Conservation (phyloP, 176 grass and related monocot species). For the Poa pratensis region DNA sequence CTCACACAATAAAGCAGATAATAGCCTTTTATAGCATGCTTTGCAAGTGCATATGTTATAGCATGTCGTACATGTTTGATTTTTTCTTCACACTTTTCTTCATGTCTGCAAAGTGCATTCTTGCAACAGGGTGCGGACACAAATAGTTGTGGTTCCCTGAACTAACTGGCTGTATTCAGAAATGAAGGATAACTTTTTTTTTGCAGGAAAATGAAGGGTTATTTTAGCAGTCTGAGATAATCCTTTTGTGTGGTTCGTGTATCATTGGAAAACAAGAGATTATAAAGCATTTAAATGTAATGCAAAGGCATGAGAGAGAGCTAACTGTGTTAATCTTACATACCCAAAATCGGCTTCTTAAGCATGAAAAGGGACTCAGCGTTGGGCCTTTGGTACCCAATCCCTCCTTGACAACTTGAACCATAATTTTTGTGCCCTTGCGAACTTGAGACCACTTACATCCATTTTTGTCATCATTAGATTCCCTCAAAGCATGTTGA, state of each 20-base stretch:
- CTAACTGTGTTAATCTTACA: constrained; percentile 42
- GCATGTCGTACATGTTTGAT: not conserved
- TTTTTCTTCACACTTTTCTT: constrained; percentile 9
- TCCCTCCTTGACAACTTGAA: constrained; percentile 97
- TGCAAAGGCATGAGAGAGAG: constrained; percentile 24
- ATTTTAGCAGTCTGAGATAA: constrained; percentile 1
- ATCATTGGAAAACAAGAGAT: constrained; percentile 34
- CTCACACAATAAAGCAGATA: not conserved
- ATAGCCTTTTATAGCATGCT: constrained; percentile 6
- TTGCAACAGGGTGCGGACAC: constrained; percentile 2
- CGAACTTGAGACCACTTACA: constrained; percentile 81
- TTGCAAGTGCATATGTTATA: constrained; percentile 17
- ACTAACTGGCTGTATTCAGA: not conserved
- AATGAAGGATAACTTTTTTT: not conserved
- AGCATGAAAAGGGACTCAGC: constrained; percentile 84
- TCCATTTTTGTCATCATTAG: constrained; percentile 53
- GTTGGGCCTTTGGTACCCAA: constrained; percentile 86
- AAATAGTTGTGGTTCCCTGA: not conserved
- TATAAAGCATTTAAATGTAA: constrained; percentile 5
- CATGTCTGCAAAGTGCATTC: not conserved
- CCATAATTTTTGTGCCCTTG: constrained; percentile 87
- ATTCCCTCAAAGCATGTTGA: constrained; percentile 59
- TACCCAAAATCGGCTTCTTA: constrained; percentile 97
- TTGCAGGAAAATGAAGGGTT: not conserved
- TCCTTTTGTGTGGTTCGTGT: not conserved